Conservation (phyloP, 495 filamentous ascomycete species). For the Beverwykella pulmonaria region DNA sequence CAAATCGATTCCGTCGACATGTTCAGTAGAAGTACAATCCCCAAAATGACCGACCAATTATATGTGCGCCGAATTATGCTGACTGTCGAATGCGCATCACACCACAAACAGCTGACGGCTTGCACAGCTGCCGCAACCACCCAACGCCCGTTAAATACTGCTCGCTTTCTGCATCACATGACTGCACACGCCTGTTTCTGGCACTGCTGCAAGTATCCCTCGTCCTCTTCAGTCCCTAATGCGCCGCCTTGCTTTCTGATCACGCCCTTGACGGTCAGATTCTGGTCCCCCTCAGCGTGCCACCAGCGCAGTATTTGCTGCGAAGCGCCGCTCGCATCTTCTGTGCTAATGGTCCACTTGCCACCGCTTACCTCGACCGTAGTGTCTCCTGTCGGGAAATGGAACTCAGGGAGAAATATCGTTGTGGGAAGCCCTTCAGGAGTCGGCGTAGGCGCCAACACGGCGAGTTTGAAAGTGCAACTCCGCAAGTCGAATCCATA, state of each 20-base stretch:
- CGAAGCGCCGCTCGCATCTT: conserved; percentile 64
- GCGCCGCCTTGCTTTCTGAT: conserved; percentile 58
- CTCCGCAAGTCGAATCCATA: conserved; percentile 70
- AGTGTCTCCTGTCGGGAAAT: conserved; percentile 77
- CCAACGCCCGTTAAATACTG: neutral
- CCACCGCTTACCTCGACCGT: conserved; percentile 76
- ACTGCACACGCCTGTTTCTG: conserved; percentile 48
- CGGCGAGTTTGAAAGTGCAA: conserved; percentile 45
- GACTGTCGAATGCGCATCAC: conserved; percentile 10
- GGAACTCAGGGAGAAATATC: conserved; percentile 87
- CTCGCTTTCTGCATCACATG: conserved; percentile 44
- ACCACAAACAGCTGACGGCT: neutral
- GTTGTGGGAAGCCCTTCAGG: conserved; percentile 70
- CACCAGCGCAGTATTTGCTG: conserved; percentile 84
- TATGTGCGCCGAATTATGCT: conserved; percentile 19
- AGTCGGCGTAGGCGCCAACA: conserved; percentile 42
- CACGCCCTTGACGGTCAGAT: conserved; percentile 74
- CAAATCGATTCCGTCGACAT: neutral
- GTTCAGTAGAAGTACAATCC: neutral
- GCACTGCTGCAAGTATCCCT: conserved; percentile 61
- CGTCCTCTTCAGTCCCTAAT: conserved; percentile 57
- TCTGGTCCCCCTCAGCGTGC: conserved; percentile 83
- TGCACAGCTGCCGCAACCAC: neutral
- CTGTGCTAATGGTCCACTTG: conserved; percentile 80
- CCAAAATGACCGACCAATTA: neutral